phyloP scores from a whole-genome alignment of 768 basidiomycete genomes.

The Boletus subcaerulescens region DNA sequence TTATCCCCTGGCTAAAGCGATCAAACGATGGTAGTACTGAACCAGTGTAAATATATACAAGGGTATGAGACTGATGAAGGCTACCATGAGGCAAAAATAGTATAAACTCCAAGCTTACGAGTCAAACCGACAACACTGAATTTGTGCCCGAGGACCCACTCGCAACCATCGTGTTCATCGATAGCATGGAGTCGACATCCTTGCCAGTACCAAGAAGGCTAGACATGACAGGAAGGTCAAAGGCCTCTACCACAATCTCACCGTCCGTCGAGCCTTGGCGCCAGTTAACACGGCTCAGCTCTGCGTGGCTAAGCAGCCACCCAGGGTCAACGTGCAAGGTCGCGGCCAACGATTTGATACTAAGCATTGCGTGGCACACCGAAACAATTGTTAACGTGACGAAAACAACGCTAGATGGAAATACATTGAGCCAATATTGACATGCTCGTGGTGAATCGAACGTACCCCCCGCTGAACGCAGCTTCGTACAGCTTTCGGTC shows the following conservation, averaged over 20 bases:
- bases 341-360: slow-evolving; percentile 42
- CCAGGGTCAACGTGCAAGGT: slow-evolving; percentile 39
- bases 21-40: too few species aligned
- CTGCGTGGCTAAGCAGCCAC: slow-evolving; percentile 44
- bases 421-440: not conserved
- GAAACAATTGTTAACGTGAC: slow-evolving; percentile 21
- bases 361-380: slow-evolving; percentile 39
- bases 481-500: slow-evolving; percentile 8
- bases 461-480: slow-evolving; percentile 9
- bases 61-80: too few species aligned
- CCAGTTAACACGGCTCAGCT: slow-evolving; percentile 44
- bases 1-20: too few species aligned
- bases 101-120: not conserved
- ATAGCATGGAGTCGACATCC: not conserved
- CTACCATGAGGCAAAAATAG: too few species aligned
- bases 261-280: slow-evolving; percentile 34
- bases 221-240: not conserved
- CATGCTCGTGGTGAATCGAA: not conserved
- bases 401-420: not conserved
- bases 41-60: too few species aligned
- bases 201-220: too few species aligned
- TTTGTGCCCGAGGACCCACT: not conserved
- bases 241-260: slow-evolving; percentile 31
- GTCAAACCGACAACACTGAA: not conserved
- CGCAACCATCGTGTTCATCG: not conserved